phyloP scores from a whole-genome alignment of 495 filamentous ascomycete species.

The Baudoinia panamericana region DNA sequence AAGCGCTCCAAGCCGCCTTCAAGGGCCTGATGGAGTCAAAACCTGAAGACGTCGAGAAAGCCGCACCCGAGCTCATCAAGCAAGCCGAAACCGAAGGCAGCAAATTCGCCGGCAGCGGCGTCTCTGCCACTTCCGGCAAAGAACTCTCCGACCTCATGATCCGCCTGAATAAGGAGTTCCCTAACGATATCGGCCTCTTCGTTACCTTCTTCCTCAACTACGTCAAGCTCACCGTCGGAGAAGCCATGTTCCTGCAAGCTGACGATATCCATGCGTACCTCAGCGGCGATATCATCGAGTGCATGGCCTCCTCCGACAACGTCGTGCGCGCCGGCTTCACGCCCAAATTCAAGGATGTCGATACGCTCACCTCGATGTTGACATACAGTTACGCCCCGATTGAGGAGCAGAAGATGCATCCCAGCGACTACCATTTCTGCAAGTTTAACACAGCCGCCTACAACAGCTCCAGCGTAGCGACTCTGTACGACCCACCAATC shows the following conservation, averaged over 20 bases:
- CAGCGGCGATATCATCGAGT: constrained; percentile 93
- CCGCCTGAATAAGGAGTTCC: constrained; percentile 65
- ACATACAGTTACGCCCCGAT: constrained; percentile 93
- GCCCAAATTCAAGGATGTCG: constrained; percentile 94
- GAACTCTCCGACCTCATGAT: constrained; percentile 64
- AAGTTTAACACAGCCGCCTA: constrained; percentile 68
- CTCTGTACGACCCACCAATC: constrained; percentile 88
- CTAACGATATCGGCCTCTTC: constrained; percentile 63
- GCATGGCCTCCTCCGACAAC: constrained; percentile 96
- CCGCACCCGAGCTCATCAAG: constrained; percentile 52
- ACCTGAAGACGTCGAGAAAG: constrained; percentile 47
- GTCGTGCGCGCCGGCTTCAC: constrained; percentile 96
- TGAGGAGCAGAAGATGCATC: constrained; percentile 81
- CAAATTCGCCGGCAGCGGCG: constrained; percentile 51
- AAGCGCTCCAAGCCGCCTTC: constrained; percentile 61
- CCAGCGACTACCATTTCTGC: constrained; percentile 68
- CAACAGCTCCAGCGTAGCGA: constrained; percentile 50
- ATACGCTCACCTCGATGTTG: constrained; percentile 79
- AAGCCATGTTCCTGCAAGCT: constrained; percentile 90
- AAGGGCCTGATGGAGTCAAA: constrained; percentile 65
- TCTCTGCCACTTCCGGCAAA: constrained; percentile 44
- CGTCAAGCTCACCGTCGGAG: constrained; percentile 65
- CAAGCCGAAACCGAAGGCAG: constrained; percentile 51
- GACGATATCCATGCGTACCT: constrained; percentile 97
- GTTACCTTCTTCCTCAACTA: constrained; percentile 76